Evolutionary conservation across 2,329 filamentous ascomycete genomes (phyloP).

Genomic region (Cytospora schulzeri): DNA sequence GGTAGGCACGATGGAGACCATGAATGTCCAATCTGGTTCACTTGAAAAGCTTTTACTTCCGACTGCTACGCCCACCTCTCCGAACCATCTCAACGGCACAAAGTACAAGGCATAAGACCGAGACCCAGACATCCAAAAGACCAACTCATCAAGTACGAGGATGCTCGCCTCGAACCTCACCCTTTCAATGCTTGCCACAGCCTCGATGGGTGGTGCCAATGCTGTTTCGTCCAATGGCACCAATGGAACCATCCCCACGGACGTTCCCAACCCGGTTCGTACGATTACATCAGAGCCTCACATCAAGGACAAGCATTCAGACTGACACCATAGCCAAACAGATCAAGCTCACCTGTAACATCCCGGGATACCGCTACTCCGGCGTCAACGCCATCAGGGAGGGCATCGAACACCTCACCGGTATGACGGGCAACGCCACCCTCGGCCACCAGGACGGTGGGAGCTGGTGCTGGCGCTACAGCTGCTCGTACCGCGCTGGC

Average conservation of each 20-base stretch:
- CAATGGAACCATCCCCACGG: not conserved
- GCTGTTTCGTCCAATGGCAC: not conserved
- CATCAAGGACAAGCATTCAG: not conserved
- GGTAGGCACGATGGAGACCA: no score
- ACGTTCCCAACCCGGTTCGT: not conserved
- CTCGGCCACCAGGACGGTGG: constrained; percentile 3
- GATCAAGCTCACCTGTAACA: not conserved
- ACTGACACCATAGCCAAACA: not conserved
- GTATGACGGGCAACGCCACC: not conserved
- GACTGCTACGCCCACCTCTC: no score
- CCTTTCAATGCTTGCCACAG: not conserved
- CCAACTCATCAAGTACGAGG: not conserved
- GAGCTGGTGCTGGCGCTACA: constrained; percentile 10
- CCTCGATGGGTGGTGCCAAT: not conserved
- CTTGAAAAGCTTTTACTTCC: no score
- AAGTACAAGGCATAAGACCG: not conserved
- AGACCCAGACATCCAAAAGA: not conserved
- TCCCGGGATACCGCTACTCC: not conserved
- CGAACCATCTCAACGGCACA: no score
- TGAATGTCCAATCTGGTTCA: no score
- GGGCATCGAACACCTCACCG: not conserved
- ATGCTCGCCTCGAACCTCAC: not conserved
- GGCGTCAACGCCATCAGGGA: not conserved
- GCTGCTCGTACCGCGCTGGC: not conserved
- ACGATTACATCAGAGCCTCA: not conserved